Evolutionary conservation across 2,329 filamentous ascomycete genomes (phyloP).

Genomic region (Periconia sp.): DNA sequence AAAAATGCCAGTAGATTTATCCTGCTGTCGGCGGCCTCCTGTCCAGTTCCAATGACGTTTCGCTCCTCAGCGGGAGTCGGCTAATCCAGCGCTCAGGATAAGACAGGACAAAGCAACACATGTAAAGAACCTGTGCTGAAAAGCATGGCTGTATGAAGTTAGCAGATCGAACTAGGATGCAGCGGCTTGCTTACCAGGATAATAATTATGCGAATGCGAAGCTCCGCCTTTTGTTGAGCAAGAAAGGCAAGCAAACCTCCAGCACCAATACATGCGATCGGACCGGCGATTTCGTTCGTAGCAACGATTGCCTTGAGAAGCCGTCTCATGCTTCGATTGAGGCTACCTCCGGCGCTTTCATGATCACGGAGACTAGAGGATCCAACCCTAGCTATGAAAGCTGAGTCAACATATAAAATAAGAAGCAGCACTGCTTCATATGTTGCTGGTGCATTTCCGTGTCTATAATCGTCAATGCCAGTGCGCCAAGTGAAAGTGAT

Average conservation of each 20-base stretch:
- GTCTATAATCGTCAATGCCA: neutral
- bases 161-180: neutral
- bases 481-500: neutral
- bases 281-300: neutral
- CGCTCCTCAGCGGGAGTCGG: neutral
- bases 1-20: neutral
- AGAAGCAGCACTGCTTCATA: neutral
- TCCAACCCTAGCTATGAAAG: neutral
- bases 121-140: neutral
- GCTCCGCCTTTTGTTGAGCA: neutral
- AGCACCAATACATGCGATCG: neutral
- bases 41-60: neutral
- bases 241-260: neutral
- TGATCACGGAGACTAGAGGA: neutral
- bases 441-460: neutral
- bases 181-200: neutral
- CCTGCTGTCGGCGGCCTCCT: neutral
- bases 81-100: neutral
- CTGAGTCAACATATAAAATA: neutral
- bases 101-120: neutral
- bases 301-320: neutral
- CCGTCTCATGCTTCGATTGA: neutral
- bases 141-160: neutral
- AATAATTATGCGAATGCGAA: neutral
- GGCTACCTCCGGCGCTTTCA: neutral